Evolutionary conservation across 2,329 filamentous ascomycete genomes (phyloP), one percentile per base, ranked within the genome.

Genomic region (Ophiocordyceps sinensis): DNA sequence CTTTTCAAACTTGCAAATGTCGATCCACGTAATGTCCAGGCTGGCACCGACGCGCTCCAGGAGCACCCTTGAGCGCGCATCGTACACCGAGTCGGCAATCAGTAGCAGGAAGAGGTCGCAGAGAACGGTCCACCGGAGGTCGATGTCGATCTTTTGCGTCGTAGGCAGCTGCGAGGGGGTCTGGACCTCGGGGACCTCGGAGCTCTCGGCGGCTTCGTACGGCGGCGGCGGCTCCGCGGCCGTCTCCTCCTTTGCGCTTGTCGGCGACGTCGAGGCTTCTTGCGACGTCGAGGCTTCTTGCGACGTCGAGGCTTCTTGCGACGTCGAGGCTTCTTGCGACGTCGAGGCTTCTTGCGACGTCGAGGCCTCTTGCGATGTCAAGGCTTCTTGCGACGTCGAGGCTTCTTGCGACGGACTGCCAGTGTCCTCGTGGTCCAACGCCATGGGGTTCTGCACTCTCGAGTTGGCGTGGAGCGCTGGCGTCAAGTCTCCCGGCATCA

Each of bases 1-100:
- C 64, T 95, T 96, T 63, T 98, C 91, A 54, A 98, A 98, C 32
- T 86, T 79, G 61, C 87, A 94, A 43, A 96, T 94, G 49, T 98
- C 91, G 41, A 93, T 68, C 86, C 85, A 94, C 12, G 81, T 73
- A 8, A 98, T 80, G 35, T 84, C 78, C 50, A 98, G 73, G 45
- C 82, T 81, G 40, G 76, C 71, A 30, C 82, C 91, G 1, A 96
- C 86, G 42, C 76, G 71, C 61, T 96, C 89, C 6, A 98, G 66
- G 26, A 98, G 67, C 34, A 80, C 73, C 47, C 91, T 76, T 6
- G 91, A 96, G 26, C 91, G 80, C 13, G 89, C 69, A 57, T 98
- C 91, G 58, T 98, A 98, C 12, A 83, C 72, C 1, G 87, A 91
- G 60, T 96, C 89, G n/a, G 89, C 85, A 51, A 98, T 88, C n/a